These are phyloP conservation scores for Bryum argenteum DNA, from an alignment of 225 moss, liverwort and hornwort genomes.

Conservation along the genomic window DNA sequence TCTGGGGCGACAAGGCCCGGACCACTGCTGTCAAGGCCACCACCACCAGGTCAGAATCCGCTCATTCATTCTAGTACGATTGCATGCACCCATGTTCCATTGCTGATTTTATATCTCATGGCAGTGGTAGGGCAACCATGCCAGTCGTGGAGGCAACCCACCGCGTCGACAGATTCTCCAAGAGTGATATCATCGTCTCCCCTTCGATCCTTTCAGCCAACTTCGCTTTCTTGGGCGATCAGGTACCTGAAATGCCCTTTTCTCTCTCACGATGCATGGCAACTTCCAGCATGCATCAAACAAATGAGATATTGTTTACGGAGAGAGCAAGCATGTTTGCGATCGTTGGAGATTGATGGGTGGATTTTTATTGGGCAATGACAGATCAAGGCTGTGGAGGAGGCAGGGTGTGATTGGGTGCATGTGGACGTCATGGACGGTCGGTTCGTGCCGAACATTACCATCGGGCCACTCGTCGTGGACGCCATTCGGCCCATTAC, in stretches of 20 bases:
- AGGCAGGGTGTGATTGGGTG: conserved; percentile 97
- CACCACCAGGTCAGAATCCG: conserved; percentile 12
- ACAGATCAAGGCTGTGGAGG: conserved; percentile 85
- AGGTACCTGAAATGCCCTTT: conserved; percentile 56
- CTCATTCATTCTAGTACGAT: background rate
- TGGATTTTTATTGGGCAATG: too few relatives aligned
- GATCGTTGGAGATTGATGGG: too few relatives aligned
- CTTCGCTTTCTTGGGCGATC: conserved; percentile 76
- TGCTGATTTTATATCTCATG: too few relatives aligned
- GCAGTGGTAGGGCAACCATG: conserved; percentile 57
- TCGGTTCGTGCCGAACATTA: conserved; percentile 96
- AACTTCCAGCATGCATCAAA: too few relatives aligned
- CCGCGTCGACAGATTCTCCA: conserved; percentile 80
- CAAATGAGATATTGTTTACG: too few relatives aligned
- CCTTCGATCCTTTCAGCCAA: conserved; percentile 90
- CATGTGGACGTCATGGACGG: conserved; percentile 99
- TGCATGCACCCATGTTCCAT: background rate
- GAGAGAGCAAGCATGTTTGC: too few relatives aligned
- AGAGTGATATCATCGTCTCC: conserved; percentile 81
- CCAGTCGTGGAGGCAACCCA: conserved; percentile 63
- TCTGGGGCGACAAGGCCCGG: conserved; percentile 29
- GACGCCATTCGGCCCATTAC: conserved; percentile 92
- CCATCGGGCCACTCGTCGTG: conserved; percentile 93
- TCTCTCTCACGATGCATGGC: too few relatives aligned
- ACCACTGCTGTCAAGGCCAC: background rate